Percentiles rank a stretch among this genome's conserved stretches.
Conservation (phyloP, 2,329 filamentous ascomycete genomes). For the Colletotrichum lindemuthianum region DNA sequence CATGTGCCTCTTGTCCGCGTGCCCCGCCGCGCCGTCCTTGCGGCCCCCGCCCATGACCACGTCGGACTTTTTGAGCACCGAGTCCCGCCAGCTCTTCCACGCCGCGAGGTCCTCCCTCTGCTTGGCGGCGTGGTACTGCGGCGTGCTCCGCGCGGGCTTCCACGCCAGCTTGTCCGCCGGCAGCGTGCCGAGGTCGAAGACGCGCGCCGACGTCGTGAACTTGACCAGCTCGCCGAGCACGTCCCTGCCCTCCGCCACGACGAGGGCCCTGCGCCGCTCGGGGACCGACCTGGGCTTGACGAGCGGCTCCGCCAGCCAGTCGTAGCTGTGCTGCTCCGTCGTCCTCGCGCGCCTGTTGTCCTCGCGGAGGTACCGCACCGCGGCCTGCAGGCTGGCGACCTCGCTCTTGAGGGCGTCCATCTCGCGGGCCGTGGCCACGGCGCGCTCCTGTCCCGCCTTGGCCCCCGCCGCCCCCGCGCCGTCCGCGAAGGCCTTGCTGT, state of each 20-base stretch:
- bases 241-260: slow-evolving; percentile 71
- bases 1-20: slow-evolving; percentile 42
- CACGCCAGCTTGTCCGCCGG: slow-evolving; percentile 72
- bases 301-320: slow-evolving; percentile 74
- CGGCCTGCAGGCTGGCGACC: slow-evolving; percentile 70
- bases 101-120: slow-evolving; percentile 72
- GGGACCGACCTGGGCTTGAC: slow-evolving; percentile 54
- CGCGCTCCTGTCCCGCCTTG: slow-evolving; percentile 71
- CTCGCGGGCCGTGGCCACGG: slow-evolving; percentile 76
- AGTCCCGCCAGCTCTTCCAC: slow-evolving; percentile 68
- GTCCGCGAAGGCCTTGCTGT: slow-evolving; percentile 66
- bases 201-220: slow-evolving; percentile 64
- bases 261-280: slow-evolving; percentile 60
- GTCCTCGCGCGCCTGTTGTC: slow-evolving; percentile 72
- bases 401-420: slow-evolving; percentile 78
- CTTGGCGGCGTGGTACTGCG: slow-evolving; percentile 73
- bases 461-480: slow-evolving; percentile 57
- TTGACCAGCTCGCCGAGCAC: slow-evolving; percentile 72
- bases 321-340: slow-evolving; percentile 63
- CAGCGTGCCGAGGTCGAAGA: slow-evolving; percentile 68
- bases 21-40: slow-evolving; percentile 31
- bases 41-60: slow-evolving; percentile 49
- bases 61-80: slow-evolving; percentile 63
- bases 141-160: slow-evolving; percentile 71
- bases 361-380: slow-evolving; percentile 74